A percentile compares a stretch with the other conserved stretches of the same genome.
phyloP scores from a whole-genome alignment of 179 eudicot species.

The Carnegiea gigantea region DNA sequence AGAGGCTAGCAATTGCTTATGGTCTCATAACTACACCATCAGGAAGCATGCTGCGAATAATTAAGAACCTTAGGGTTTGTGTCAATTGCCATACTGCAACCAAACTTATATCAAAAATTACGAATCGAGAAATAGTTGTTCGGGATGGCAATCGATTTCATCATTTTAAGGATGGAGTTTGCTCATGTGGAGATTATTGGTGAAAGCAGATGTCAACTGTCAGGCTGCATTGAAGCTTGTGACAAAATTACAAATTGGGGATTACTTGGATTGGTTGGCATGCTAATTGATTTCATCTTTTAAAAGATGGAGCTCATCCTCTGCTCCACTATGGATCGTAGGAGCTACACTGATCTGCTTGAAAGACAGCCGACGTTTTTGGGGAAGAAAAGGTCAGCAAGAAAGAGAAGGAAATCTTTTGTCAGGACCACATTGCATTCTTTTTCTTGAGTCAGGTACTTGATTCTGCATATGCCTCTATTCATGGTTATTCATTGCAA shows the following conservation, averaged over 20 bases:
- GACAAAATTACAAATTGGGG: neutral
- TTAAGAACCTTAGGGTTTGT: conserved; percentile 54
- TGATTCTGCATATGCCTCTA: neutral
- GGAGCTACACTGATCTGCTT: neutral
- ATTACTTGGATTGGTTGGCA: neutral
- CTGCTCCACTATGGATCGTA: neutral
- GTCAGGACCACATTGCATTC: neutral
- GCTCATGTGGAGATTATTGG: conserved; percentile 59
- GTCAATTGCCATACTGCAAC: conserved; percentile 53
- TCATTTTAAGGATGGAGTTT: conserved; percentile 47
- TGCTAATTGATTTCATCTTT: neutral
- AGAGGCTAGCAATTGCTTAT: conserved; percentile 56
- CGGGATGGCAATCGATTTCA: conserved; percentile 48
- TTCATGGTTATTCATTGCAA: neutral
- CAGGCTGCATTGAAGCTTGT: neutral
- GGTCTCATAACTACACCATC: conserved; percentile 53
- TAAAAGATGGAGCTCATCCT: neutral
- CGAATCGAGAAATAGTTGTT: conserved; percentile 40
- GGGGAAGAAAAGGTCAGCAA: neutral
- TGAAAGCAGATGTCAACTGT: conserved; percentile 15
- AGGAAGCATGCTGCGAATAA: conserved; percentile 44
- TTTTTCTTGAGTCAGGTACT: neutral
- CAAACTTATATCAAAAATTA: conserved; percentile 46
- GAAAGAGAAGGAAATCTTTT: neutral
- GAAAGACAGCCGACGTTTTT: neutral